Evolutionary conservation across 345 rosid species (phyloP).

Genomic region (Corchorus olitorius): DNA sequence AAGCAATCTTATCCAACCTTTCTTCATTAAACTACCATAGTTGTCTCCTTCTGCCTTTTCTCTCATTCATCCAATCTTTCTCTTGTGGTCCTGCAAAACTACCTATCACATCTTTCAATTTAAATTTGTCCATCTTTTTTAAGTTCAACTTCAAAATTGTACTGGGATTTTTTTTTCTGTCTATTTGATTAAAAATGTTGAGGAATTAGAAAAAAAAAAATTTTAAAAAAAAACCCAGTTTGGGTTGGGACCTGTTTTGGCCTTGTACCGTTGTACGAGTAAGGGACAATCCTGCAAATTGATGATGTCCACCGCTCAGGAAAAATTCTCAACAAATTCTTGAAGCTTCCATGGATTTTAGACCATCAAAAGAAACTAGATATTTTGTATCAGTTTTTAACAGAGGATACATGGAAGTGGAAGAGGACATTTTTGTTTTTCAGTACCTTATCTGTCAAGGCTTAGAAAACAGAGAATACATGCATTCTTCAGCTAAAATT

Average conservation of each 20-base stretch:
- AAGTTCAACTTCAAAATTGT: not conserved
- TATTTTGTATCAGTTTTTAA: not conserved
- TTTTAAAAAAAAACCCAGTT: not conserved
- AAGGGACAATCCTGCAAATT: not conserved
- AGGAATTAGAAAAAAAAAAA: too few species aligned
- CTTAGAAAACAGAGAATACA: too few species aligned
- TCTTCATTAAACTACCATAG: not conserved
- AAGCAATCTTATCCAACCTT: conserved; percentile 22
- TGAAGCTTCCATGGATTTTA: conserved; percentile 9
- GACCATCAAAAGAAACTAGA: not conserved
- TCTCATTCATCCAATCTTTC: not conserved
- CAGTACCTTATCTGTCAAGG: not conserved
- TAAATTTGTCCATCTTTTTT: not conserved
- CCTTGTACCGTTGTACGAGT: too few species aligned
- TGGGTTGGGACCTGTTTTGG: not conserved
- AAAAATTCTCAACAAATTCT: not conserved
- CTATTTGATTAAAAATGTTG: not conserved
- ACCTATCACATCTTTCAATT: not conserved
- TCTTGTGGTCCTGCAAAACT: conserved; percentile 8
- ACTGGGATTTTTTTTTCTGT: not conserved
- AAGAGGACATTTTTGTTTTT: not conserved
- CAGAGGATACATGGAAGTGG: not conserved
- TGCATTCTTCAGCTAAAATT: not conserved
- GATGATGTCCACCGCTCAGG: not conserved
- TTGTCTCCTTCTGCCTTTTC: not conserved